Conservation (phyloP, 176 grass and related monocot species). For the Areca catechu region DNA sequence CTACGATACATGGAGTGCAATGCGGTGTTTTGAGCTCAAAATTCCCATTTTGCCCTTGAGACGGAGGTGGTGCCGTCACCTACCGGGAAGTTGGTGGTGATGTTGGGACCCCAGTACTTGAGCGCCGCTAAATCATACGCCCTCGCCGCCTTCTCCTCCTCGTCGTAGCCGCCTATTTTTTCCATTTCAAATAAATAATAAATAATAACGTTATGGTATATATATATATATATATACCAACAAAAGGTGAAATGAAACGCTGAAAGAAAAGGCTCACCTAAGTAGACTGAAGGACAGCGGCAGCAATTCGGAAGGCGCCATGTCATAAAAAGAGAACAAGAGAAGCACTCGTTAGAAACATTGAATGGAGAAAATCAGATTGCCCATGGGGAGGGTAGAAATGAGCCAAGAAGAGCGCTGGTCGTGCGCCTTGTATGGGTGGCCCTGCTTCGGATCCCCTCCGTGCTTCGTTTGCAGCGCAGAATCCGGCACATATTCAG, state of each 20-base stretch:
- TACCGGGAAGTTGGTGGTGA: slow-evolving; percentile 89
- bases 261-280: slow-evolving; percentile 31
- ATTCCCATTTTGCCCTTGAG: too few relatives aligned
- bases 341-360: neutral
- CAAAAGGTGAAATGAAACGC: too few relatives aligned
- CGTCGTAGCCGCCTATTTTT: slow-evolving; percentile 75
- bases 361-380: neutral
- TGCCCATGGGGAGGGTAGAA: too few relatives aligned
- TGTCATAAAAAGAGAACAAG: neutral
- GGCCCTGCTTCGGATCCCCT: too few relatives aligned
- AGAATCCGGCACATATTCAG: too few relatives aligned
- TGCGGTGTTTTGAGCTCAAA: too few relatives aligned
- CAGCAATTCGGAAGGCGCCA: too few relatives aligned
- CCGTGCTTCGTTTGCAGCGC: too few relatives aligned
- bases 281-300: slow-evolving; percentile 42
- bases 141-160: slow-evolving; percentile 85
- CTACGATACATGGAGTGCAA: slow-evolving; percentile 8
- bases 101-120: slow-evolving; percentile 76
- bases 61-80: slow-evolving; percentile 3
- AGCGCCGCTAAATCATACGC: slow-evolving; percentile 85
- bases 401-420: too few relatives aligned
- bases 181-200: neutral
- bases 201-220: too few relatives aligned
- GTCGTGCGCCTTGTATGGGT: too few relatives aligned
- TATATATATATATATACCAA: too few relatives aligned